phyloP scores from a whole-genome alignment of 2,329 filamentous ascomycete genomes.

The Alternaria ethzedia region DNA sequence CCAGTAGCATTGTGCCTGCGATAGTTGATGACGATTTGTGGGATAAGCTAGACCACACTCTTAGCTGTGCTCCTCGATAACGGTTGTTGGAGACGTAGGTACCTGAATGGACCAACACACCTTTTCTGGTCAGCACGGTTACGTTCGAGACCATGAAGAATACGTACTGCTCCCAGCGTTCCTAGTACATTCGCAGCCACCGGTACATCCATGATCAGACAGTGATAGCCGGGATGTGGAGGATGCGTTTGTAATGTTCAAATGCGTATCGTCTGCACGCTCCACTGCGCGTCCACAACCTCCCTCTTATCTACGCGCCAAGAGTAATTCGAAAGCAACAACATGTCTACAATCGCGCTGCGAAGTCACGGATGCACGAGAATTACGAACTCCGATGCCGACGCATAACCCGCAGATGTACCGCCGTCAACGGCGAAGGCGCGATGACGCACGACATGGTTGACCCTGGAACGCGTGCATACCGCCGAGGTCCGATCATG shows the following conservation, averaged over 20 bases:
- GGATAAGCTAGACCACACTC: conserved; percentile 60
- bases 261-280: not conserved
- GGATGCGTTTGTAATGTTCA: not conserved
- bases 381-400: not conserved
- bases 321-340: not conserved
- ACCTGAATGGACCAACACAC: conserved; percentile 72
- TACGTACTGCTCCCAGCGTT: conserved; percentile 62
- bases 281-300: not conserved
- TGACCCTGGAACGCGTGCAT: conserved; percentile 5
- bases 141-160: too few relatives aligned
- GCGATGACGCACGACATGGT: conserved; percentile 13
- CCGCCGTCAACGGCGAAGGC: not conserved
- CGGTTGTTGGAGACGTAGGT: conserved; percentile 4
- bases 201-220: conserved; percentile 59
- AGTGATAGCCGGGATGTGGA: not conserved
- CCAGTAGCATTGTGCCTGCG: conserved; percentile 69
- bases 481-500: conserved; percentile 17
- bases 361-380: not conserved
- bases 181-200: conserved; percentile 65
- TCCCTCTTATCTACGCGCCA: not conserved
- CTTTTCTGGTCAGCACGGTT: conserved; percentile 20
- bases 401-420: not conserved
- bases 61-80: not conserved
- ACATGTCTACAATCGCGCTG: not conserved
- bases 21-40: conserved; percentile 73